Conservation (phyloP, 306 rosid species). For the Corylus heterophylla region DNA sequence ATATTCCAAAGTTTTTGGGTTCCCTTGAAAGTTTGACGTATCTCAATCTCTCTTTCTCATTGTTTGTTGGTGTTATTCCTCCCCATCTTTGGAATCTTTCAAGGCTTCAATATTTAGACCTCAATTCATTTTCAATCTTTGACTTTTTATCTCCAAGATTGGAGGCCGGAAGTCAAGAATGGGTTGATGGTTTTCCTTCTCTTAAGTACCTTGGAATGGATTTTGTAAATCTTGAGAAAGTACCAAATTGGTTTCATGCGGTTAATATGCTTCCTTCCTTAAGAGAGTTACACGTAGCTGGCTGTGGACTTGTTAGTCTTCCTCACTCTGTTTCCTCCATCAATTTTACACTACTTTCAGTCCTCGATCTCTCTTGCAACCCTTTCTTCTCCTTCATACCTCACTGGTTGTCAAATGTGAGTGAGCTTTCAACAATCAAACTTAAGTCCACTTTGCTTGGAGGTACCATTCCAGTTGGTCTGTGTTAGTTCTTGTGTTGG, state of each 20-base stretch:
- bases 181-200: not conserved
- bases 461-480: too few relatives aligned
- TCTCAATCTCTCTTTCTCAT: too few relatives aligned
- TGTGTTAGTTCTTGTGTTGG: too few relatives aligned
- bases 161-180: not conserved
- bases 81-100: too few relatives aligned
- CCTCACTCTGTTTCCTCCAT: not conserved
- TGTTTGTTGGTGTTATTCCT: too few relatives aligned
- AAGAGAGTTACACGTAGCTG: too few relatives aligned
- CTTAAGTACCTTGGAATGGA: not conserved
- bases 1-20: too few relatives aligned
- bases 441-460: too few relatives aligned
- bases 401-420: not conserved
- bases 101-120: too few relatives aligned
- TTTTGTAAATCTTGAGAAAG: not conserved
- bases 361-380: not conserved
- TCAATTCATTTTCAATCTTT: not conserved
- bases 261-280: not conserved
- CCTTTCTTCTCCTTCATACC: not conserved
- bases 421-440: not conserved
- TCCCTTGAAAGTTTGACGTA: too few relatives aligned
- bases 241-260: not conserved
- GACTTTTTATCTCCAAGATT: too few relatives aligned
- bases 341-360: not conserved
- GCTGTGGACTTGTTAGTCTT: not conserved